Conservation (phyloP, 305 asterid genomes). For the Solanum aculeatissimum region DNA sequence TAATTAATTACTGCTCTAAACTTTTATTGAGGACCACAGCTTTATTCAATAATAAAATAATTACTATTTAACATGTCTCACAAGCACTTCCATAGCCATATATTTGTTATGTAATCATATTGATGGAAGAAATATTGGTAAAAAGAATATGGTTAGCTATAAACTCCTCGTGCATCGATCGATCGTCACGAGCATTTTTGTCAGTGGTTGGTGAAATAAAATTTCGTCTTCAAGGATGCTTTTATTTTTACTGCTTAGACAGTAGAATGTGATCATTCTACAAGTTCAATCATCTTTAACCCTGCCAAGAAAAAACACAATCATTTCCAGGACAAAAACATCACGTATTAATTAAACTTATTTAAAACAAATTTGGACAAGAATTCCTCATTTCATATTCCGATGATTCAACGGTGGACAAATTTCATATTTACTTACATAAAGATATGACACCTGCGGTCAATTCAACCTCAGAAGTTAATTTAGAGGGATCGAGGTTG, state of each 20-base stretch:
- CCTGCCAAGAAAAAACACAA: not conserved
- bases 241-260: not conserved
- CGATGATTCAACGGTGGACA: not conserved
- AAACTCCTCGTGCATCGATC: not conserved
- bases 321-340: not conserved
- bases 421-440: not conserved
- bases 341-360: not conserved
- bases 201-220: not conserved
- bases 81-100: not conserved
- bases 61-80: not conserved
- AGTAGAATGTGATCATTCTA: not conserved
- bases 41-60: not conserved
- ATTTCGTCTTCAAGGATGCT: not conserved
- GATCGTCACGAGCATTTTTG: not conserved
- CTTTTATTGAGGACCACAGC: not conserved
- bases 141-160: not conserved
- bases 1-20: not conserved
- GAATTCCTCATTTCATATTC: not conserved
- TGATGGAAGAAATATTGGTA: not conserved
- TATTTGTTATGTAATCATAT: not conserved
- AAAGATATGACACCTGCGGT: not conserved
- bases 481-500: not conserved
- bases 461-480: not conserved
- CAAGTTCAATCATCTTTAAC: not conserved
- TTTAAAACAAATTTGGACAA: not conserved